Evolutionary conservation across 225 moss, liverwort and hornwort species (phyloP), one percentile per base, ranked within the genome.

Genomic region (Antitrichia curtipendula): DNA sequence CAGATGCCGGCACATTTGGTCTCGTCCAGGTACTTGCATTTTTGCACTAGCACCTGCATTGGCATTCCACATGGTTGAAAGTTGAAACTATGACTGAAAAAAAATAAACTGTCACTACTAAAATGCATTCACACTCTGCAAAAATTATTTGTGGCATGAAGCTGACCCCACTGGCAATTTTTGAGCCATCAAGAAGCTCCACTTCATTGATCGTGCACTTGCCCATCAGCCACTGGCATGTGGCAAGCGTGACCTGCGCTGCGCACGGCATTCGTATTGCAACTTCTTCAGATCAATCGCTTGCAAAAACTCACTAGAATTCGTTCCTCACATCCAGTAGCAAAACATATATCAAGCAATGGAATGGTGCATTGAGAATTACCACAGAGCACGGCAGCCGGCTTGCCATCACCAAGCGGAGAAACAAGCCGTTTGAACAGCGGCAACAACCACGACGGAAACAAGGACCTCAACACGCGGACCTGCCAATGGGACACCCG

Each of bases 1-100:
- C 98, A 98, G 71, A 97, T 96, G 84, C 98, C 98, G 64, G 98
- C 98, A 89, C 98, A 98, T 87, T 97, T 95, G 57, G 93, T 97
- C 90, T 93, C 95, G 75, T 97, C 95, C 66, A 98, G 85, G 78
- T 96, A 98, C 90, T 96, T 96, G 91, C 97, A 98, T 86, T 96
- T 92, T 79, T 96, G 94, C 58, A 98, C 96, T 81, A 92, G 82
- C 68, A 98, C 98, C 98, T 98, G 90, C 82, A 87, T 84, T 66
- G n/a, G 75, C 88, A 90, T 74, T 43, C 79, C 85, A 83, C 59
- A 83, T 24, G n/a, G 34, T 89, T 78, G 50, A 15, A 82, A 82
- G 34, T 89, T 78, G 50, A 15, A 82, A 82, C 78, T 49, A 69
- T 59, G 52, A 54, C 61, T 43, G 77, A 81, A 70, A 84, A 76